A percentile compares a stretch with the other conserved stretches of the same genome.
phyloP scores from a whole-genome alignment of 2,329 filamentous ascomycete species.

The Massarina eburnea region DNA sequence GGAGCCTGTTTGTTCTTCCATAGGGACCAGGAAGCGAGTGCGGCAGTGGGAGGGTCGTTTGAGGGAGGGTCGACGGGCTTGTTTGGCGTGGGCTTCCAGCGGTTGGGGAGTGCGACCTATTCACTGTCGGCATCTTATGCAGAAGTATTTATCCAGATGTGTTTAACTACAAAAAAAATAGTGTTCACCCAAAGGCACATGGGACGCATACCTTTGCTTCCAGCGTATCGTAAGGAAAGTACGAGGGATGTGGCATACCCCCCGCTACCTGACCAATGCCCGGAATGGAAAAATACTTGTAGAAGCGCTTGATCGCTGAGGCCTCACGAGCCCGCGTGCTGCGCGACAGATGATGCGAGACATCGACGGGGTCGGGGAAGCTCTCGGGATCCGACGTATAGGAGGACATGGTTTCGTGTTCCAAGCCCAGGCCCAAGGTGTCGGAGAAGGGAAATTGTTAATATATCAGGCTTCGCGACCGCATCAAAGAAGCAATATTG shows the following conservation, averaged over 20 bases:
- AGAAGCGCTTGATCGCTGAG: constrained; percentile 77
- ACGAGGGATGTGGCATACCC: constrained; percentile 74
- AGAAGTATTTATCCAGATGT: too few relatives aligned
- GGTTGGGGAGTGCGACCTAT: constrained; percentile 66
- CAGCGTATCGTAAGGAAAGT: constrained; percentile 90
- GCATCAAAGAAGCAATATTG: too few relatives aligned
- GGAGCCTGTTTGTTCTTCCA: constrained; percentile 27
- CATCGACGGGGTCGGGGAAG: constrained; percentile 63
- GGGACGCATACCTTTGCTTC: constrained; percentile 64
- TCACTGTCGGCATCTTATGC: too few relatives aligned
- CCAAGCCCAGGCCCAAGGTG: too few relatives aligned
- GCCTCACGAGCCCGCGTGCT: constrained; percentile 65
- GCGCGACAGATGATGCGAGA: constrained; percentile 77
- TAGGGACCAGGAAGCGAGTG: constrained; percentile 32
- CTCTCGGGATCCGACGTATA: constrained; percentile 24
- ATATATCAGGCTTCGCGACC: too few relatives aligned
- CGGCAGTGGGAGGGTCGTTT: constrained; percentile 26
- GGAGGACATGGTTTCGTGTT: constrained; percentile 33
- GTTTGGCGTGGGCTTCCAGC: constrained; percentile 73
- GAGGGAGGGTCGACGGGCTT: constrained; percentile 52
- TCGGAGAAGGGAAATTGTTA: too few relatives aligned
- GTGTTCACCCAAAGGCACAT: too few relatives aligned
- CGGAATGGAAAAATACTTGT: constrained; percentile 75
- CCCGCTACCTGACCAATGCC: constrained; percentile 64
- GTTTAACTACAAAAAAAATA: too few relatives aligned